Evolutionary conservation across 257 asterid species (phyloP).

Genomic region (Ehretia macrophylla): DNA sequence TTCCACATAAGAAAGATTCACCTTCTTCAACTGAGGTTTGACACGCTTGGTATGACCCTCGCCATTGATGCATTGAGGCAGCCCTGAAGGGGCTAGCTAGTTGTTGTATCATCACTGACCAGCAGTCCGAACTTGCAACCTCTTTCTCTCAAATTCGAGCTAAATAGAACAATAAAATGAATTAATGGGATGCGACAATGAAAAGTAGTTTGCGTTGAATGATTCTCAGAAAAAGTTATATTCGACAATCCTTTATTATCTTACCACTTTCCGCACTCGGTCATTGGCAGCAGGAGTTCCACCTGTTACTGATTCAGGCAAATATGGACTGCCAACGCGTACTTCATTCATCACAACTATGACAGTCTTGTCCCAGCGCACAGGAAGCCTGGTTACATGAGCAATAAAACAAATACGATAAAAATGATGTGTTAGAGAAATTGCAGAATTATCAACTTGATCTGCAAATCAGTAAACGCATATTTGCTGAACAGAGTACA

Average conservation of each 20-base stretch:
- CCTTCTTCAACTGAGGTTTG: background rate
- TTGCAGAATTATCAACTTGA: too few relatives aligned
- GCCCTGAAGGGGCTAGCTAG: background rate
- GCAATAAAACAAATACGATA: background rate
- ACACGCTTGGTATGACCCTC: background rate
- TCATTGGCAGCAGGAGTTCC: slow-evolving; percentile 97
- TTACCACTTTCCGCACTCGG: slow-evolving; percentile 96
- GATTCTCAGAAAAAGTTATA: too few relatives aligned
- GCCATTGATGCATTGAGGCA: background rate
- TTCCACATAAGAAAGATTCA: background rate
- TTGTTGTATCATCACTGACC: slow-evolving; percentile 9
- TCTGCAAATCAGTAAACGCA: too few relatives aligned
- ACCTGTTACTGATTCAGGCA: slow-evolving; percentile 80
- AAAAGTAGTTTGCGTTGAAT: background rate
- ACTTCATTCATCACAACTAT: slow-evolving; percentile 97
- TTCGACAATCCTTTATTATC: background rate
- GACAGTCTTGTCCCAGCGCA: slow-evolving; percentile 85
- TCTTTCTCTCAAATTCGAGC: slow-evolving; percentile 63
- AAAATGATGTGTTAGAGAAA: background rate
- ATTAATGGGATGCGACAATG: background rate
- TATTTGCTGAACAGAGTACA: too few relatives aligned
- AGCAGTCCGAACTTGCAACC: slow-evolving; percentile 31
- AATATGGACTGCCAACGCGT: slow-evolving; percentile 90
- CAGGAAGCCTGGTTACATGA: slow-evolving; percentile 69
- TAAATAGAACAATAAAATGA: slow-evolving; percentile 14